Conservation (phyloP, 805 yeast species). For the Debaryomyces castellii region DNA sequence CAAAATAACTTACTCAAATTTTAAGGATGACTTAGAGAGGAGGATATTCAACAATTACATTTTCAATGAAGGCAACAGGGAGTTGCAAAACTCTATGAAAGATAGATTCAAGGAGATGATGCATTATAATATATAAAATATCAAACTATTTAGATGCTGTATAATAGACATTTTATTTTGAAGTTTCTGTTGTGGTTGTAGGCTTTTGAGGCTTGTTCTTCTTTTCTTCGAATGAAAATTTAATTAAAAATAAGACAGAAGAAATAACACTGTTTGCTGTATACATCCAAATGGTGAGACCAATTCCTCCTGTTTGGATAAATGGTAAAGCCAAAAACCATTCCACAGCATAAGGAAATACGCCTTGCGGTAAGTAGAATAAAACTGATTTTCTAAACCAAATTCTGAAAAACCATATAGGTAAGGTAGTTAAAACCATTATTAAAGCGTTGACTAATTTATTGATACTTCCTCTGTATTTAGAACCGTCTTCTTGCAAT, state of each 20-base stretch:
- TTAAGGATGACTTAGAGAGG: conserved; percentile 12
- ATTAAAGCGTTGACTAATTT: conserved; percentile 30
- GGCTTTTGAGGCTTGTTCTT: conserved; percentile 13
- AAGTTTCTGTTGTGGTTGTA: background rate
- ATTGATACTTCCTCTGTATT: conserved; percentile 34
- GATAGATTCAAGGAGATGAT: conserved; percentile 11
- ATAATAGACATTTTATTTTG: background rate
- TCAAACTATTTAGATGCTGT: background rate
- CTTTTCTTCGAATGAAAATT: conserved; percentile 17
- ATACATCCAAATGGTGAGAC: conserved; percentile 58
- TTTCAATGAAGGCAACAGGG: conserved; percentile 7
- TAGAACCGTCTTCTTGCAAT: conserved; percentile 38
- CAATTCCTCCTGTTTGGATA: conserved; percentile 60
- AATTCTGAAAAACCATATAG: conserved; percentile 48
- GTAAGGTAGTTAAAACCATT: conserved; percentile 43
- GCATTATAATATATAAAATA: conserved; percentile 2
- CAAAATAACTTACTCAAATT: conserved; percentile 5
- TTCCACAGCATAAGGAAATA: conserved; percentile 55
- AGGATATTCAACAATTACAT: conserved; percentile 11
- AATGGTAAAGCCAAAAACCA: conserved; percentile 64
- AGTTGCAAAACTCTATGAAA: conserved; percentile 15
- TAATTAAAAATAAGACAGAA: conserved; percentile 16
- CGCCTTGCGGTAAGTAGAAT: conserved; percentile 56
- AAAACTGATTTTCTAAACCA: conserved; percentile 55
- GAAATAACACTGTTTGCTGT: conserved; percentile 34